Evolutionary conservation across 352 stramenopile species (phyloP), one percentile per base, ranked within the genome.

Genomic region (Pythium scleroteichum): DNA sequence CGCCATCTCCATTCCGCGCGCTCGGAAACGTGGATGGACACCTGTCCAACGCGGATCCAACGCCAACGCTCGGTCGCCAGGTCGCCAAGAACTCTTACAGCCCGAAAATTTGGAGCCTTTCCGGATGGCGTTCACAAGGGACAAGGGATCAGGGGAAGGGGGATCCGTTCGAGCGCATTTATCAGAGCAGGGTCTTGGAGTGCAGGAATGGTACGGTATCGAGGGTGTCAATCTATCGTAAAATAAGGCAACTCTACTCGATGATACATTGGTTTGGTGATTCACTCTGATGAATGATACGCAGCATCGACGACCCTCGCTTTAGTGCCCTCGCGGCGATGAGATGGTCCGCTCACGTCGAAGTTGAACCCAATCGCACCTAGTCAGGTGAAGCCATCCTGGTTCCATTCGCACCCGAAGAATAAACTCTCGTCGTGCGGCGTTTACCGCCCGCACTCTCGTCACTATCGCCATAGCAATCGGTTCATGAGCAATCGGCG

Each of bases 41-140:
- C 38, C 38, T 44, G 38, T 44, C 38, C 38, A 44, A 44, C 38
- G 38, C 38, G 38, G 38, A 44, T 44, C 38, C 38, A 44, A 44
- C 38, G 13, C 38, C 38, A 44, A 44, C 17, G 38, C 17, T 20
- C 16, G 38, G 17, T 44, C n/a, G n/a, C n/a, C n/a, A n/a, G n/a
- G 13, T 4, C 38, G 16, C 3, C 38, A 13, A 44, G 38, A 44
- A 44, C 38, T 20, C 38, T 20, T 13, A 4, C 17, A 13, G 16
- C 38, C 38, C 17, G 4, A 17, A 44, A 44, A n/a, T 44, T 44
- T 44, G 3, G 38, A 20, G 6, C 38, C 13, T 20, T 44, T 35
- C 29, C 38, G 38, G 38, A 44, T 44, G 38, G 38, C 14, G 13
- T 17, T 44, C 38, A 44, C 7, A n/a, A 20, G 17, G 29, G 29